These are phyloP conservation scores for Rhynchosporium secalis DNA, from an alignment of 2,329 filamentous ascomycete species.

Conservation along the genomic window DNA sequence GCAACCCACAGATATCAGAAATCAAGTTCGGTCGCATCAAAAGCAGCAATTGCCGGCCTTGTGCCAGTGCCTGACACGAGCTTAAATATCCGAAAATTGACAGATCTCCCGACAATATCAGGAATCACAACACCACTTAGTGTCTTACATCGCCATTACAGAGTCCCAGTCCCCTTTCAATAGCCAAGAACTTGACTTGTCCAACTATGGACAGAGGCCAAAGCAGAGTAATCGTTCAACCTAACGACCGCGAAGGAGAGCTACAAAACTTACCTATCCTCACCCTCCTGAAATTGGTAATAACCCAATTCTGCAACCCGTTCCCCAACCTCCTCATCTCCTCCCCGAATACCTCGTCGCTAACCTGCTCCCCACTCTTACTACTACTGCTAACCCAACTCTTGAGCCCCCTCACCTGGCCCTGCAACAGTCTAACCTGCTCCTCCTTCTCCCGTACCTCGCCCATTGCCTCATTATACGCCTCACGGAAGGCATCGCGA, in stretches of 20 bases:
- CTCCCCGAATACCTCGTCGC: slow-evolving; percentile 67
- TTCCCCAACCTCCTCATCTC: slow-evolving; percentile 63
- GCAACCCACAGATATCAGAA: no score
- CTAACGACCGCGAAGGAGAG: slow-evolving; percentile 2
- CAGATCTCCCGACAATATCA: background rate
- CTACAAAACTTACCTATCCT: slow-evolving; percentile 47
- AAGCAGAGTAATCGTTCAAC: background rate
- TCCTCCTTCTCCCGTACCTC: slow-evolving; percentile 54
- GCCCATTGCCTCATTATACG: slow-evolving; percentile 49
- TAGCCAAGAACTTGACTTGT: no score
- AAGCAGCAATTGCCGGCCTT: background rate
- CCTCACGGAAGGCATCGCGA: slow-evolving; percentile 46
- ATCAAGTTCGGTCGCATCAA: background rate
- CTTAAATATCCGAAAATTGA: background rate
- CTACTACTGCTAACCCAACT: slow-evolving; percentile 70
- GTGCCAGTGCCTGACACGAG: background rate
- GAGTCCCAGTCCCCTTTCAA: background rate
- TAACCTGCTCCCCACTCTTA: slow-evolving; percentile 57
- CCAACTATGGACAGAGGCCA: background rate
- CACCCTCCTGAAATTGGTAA: slow-evolving; percentile 65
- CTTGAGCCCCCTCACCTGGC: slow-evolving; percentile 67
- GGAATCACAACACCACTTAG: background rate
- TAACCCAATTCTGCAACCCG: slow-evolving; percentile 72
- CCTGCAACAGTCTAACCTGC: slow-evolving; percentile 54
- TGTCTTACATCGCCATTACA: background rate